These are phyloP conservation scores for Pseudogymnoascus sp. DNA, from an alignment of 2,329 filamentous ascomycete species.

Conservation along the genomic window DNA sequence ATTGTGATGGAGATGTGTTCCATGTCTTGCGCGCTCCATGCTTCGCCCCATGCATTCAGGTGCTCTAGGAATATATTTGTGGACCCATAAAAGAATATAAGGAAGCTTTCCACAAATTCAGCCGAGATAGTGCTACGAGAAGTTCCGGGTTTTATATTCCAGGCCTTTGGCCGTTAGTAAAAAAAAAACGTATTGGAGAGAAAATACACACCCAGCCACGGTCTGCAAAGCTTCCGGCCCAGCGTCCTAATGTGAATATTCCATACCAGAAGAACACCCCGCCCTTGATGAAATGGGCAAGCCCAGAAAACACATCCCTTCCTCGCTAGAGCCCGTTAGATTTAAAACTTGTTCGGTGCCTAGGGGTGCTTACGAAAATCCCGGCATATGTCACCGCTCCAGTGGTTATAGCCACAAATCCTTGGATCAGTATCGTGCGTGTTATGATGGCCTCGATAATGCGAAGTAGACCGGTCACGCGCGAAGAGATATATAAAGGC, in stretches of 20 bases:
- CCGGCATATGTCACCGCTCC: constrained; percentile 72
- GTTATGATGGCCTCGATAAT: constrained; percentile 64
- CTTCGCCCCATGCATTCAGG: constrained; percentile 60
- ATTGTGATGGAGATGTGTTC: constrained; percentile 91
- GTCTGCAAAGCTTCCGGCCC: constrained; percentile 80
- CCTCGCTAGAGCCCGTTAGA: constrained; percentile 45
- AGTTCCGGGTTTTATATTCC: constrained; percentile 66
- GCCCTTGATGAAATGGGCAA: constrained; percentile 88
- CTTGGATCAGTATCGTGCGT: constrained; percentile 67
- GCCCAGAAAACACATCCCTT: constrained; percentile 63
- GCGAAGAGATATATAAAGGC: constrained; percentile 45
- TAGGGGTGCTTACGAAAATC: constrained; percentile 61
- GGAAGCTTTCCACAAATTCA: constrained; percentile 80
- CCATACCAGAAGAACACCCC: constrained; percentile 91
- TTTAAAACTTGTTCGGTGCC: not conserved
- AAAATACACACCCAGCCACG: constrained; percentile 65
- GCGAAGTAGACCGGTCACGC: constrained; percentile 39
- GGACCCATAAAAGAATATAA: constrained; percentile 83
- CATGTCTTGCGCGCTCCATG: constrained; percentile 71
- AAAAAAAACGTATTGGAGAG: constrained; percentile 29
- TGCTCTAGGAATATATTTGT: constrained; percentile 93
- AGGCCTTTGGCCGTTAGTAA: constrained; percentile 45
- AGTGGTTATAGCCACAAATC: constrained; percentile 62
- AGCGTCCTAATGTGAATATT: constrained; percentile 73
- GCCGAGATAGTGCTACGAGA: constrained; percentile 54